A percentile compares a stretch with the other conserved stretches of the same genome.
These are phyloP conservation scores for Acacia melanoxylon DNA, from an alignment of 306 rosid species.

Conservation along the genomic window DNA sequence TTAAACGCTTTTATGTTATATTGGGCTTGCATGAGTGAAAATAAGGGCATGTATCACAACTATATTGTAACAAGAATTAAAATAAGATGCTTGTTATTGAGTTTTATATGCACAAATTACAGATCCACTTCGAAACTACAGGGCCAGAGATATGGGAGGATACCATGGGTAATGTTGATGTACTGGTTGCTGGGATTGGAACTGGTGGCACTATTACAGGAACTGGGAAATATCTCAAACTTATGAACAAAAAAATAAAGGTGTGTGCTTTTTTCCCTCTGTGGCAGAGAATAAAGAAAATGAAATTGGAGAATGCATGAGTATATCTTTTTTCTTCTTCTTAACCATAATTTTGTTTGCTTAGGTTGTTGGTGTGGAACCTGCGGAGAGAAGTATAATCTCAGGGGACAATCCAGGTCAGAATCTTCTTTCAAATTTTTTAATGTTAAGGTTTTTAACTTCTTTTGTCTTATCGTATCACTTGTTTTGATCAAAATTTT, in stretches of 20 bases:
- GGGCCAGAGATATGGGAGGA: slow-evolving; percentile 99
- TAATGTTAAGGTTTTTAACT: not conserved
- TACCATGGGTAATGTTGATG: slow-evolving; percentile 83
- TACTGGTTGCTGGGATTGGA: slow-evolving; percentile 89
- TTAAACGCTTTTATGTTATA: slow-evolving; percentile 21
- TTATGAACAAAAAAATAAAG: slow-evolving; percentile 68
- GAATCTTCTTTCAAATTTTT: slow-evolving; percentile 19
- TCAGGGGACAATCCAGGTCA: slow-evolving; percentile 82
- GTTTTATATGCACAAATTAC: slow-evolving; percentile 52
- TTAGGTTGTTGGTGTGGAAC: slow-evolving; percentile 94
- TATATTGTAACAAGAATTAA: not conserved
- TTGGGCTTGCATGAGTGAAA: slow-evolving; percentile 1
- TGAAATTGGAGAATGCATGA: slow-evolving; percentile 4
- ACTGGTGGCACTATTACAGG: slow-evolving; percentile 96
- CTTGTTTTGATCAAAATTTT: slow-evolving; percentile 26
- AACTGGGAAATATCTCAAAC: slow-evolving; percentile 81
- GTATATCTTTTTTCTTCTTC: slow-evolving; percentile 15
- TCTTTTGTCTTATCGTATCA: not conserved
- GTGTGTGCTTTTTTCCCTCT: slow-evolving; percentile 30
- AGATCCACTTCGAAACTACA: slow-evolving; percentile 95
- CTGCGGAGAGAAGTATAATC: slow-evolving; percentile 81
- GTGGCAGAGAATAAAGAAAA: slow-evolving; percentile 16
- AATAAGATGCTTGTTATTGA: slow-evolving; percentile 31
- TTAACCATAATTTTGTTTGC: slow-evolving; percentile 20
- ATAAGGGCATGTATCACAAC: not conserved